Percentiles rank a stretch among this genome's conserved stretches.
Conservation (phyloP, 495 filamentous ascomycete genomes). For the Annulohypoxylon moriforme region DNA sequence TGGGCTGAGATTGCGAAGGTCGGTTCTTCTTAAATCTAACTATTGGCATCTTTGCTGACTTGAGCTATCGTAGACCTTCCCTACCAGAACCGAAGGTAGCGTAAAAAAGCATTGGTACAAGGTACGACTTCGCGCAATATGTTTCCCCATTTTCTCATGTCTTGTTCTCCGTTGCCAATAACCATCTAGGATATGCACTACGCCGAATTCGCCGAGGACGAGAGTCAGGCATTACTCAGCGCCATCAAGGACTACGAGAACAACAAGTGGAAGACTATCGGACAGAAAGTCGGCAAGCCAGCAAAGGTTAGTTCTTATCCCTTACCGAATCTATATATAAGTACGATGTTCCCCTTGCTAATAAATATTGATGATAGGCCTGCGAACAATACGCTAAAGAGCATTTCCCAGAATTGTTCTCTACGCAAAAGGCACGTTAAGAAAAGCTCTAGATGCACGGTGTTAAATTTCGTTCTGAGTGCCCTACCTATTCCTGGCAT, state of each 20-base stretch:
- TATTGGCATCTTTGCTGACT: constrained; percentile 38
- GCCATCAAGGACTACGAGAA: constrained; percentile 99
- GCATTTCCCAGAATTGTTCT: constrained; percentile 72
- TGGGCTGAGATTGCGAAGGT: constrained; percentile 99
- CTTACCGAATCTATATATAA: background rate
- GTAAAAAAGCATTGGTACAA: constrained; percentile 99
- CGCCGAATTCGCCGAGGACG: constrained; percentile 97
- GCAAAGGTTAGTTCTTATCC: constrained; percentile 74
- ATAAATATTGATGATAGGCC: constrained; percentile 66
- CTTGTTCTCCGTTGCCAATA: constrained; percentile 46
- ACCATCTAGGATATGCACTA: constrained; percentile 92
- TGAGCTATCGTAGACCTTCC: constrained; percentile 75
- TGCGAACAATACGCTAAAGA: constrained; percentile 99
- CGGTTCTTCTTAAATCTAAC: constrained; percentile 1
- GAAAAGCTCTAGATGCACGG: constrained; percentile 17
- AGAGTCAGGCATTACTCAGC: constrained; percentile 87
- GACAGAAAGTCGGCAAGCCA: constrained; percentile 95
- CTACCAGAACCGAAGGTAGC: constrained; percentile 91
- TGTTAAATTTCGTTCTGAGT: constrained; percentile 27
- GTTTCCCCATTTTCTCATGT: constrained; percentile 7
- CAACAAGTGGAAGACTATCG: constrained; percentile 98
- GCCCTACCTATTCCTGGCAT: constrained; percentile 19
- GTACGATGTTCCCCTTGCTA: constrained; percentile 9
- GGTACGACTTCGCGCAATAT: constrained; percentile 60
- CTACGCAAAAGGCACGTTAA: constrained; percentile 48